These are phyloP conservation scores for Limonium bicolor DNA, from an alignment of 148 eudicot genomes.

Conservation along the genomic window DNA sequence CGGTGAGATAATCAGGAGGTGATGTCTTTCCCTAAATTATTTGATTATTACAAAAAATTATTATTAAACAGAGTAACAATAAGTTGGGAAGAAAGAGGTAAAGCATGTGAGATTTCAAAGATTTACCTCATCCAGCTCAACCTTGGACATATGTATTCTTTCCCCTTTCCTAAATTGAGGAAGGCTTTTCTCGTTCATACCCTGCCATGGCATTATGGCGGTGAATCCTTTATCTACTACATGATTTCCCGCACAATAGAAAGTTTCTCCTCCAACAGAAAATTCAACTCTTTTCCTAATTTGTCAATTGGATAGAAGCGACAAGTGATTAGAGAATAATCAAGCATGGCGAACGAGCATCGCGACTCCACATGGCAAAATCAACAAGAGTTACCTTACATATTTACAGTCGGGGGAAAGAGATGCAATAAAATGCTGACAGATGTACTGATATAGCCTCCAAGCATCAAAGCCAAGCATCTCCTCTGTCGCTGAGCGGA, in stretches of 20 bases:
- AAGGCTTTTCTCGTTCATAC: slow-evolving; percentile 65
- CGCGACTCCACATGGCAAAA: neutral
- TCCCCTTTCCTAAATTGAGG: slow-evolving; percentile 70
- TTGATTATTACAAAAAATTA: no score
- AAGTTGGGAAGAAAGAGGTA: no score
- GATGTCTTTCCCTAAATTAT: slow-evolving; percentile 51
- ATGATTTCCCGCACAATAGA: slow-evolving; percentile 59
- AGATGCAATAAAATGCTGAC: slow-evolving; percentile 78
- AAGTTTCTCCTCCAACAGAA: slow-evolving; percentile 67
- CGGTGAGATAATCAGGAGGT: slow-evolving; percentile 82
- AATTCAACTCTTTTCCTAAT: slow-evolving; percentile 67
- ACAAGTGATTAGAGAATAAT: neutral
- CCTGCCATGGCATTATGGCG: slow-evolving; percentile 84
- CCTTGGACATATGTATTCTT: slow-evolving; percentile 49
- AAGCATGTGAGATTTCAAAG: neutral
- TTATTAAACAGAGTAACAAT: no score
- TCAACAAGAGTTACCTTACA: slow-evolving; percentile 26
- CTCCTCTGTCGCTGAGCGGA: slow-evolving; percentile 76
- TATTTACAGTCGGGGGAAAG: slow-evolving; percentile 85
- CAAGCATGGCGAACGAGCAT: neutral
- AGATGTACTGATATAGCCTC: slow-evolving; percentile 84
- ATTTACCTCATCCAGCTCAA: slow-evolving; percentile 77
- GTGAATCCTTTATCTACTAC: slow-evolving; percentile 67
- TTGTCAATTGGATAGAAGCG: neutral
- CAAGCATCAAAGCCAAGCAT: slow-evolving; percentile 73